Percentiles rank a stretch among this genome's conserved stretches.
phyloP scores from a whole-genome alignment of 495 filamentous ascomycete genomes.

The Durotheca rogersii region DNA sequence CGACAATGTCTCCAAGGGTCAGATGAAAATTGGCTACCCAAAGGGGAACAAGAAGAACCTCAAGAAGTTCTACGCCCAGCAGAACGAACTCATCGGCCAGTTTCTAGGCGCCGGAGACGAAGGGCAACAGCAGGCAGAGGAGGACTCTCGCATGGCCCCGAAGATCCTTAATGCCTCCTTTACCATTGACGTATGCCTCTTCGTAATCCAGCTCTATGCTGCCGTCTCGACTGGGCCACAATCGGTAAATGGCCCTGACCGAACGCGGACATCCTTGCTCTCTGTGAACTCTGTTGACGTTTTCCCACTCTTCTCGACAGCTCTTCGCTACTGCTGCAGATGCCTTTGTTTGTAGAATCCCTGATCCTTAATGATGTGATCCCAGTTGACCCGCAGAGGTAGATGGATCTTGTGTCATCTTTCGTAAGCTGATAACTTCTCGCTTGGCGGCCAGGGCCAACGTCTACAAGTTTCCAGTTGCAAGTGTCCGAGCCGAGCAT shows the following conservation, averaged over 20 bases:
- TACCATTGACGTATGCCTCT: constrained; percentile 53
- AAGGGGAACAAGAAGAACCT: constrained; percentile 46
- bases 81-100: constrained; percentile 57
- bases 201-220: constrained; percentile 60
- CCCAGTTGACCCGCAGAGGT: constrained; percentile 24
- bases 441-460: constrained; percentile 53
- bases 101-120: constrained; percentile 56
- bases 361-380: constrained; percentile 21
- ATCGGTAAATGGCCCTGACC: constrained; percentile 37
- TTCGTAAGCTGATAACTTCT: constrained; percentile 55
- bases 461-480: constrained; percentile 58
- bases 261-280: constrained; percentile 11
- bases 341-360: constrained; percentile 49
- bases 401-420: constrained; percentile 61
- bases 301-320: constrained; percentile 25
- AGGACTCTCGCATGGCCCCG: constrained; percentile 49
- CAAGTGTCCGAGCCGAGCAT: constrained; percentile 30
- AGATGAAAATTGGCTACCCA: constrained; percentile 49
- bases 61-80: constrained; percentile 55
- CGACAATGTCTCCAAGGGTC: constrained; percentile 40
- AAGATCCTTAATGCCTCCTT: constrained; percentile 59
- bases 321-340: constrained; percentile 60
- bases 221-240: constrained; percentile 58
- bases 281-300: constrained; percentile 26
- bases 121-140: constrained; percentile 49